Base-by-base conservation (phyloP, 75 land plant species). In the Pseudotsuga menziesii region DNA sequence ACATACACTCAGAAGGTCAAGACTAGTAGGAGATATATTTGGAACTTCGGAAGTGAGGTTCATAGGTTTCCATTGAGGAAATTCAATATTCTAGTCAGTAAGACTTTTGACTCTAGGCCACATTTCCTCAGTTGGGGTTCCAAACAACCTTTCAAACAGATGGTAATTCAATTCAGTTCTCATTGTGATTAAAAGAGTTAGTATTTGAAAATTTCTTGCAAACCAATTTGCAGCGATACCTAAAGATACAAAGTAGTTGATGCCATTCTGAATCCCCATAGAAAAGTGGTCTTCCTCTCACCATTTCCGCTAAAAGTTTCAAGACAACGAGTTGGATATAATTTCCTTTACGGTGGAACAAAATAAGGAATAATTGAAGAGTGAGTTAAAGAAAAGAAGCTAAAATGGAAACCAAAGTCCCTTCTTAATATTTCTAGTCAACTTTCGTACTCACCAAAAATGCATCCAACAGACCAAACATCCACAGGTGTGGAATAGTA, bases 61-160 rank as follows among this genome's bases (percentile, higher is more conserved):
- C 63, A 88, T 88, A 25, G 93, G 83, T 77, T 88, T 85, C 98
- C 98, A 95, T 52, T 85, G 86, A n/a, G 98, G 98, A 78, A 92
- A 95, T 22, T 86, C 92, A 87, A n/a, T n/a, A n/a, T 92, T 95
- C 98, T 95, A 95, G 57, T 95, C 95, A 27, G 91, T 44, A 73
- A 95, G 82, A 67, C 89, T 83, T 66, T 76, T 88, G 8, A 92
- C 95, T 25, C 93, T 92, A 29, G 98, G 95, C 98, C 98, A 95
- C 64, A 85, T 77, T 55, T 86, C 84, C 77, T 95, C 98, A 55
- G 81, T 93, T 39, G 98, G 96, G 35, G 98, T 95, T 58, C 98
- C 98, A 32, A 95, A 78, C 76, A 95, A 69, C 89, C 97, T 94
- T 72, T 44, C 48, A 0, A 1, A 4, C 8, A 44, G 0, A 44